Base-by-base conservation (phyloP, 2,329 filamentous ascomycete species). In the Verticillium nonalfalfae region DNA sequence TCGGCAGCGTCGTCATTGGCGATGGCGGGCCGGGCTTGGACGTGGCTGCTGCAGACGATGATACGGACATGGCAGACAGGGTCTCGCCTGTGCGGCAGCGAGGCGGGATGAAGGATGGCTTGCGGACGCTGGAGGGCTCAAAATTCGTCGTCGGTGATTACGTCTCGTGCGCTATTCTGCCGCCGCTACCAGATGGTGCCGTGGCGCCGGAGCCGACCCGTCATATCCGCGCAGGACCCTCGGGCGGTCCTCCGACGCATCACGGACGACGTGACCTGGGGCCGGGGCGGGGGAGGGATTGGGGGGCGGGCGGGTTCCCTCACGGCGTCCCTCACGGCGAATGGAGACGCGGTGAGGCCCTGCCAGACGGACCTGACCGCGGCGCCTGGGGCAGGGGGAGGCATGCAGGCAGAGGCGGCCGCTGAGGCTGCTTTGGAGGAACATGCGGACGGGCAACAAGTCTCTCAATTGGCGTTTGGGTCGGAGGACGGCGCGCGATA, bases 91-190 rank as follows among this genome's bases (percentile, higher is more conserved):
- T 15, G 13, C 10, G 69, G 63, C 68, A 66, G 66, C 68, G 68
- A 64, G 71, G 72, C 80, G 80, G 38, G 83, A 83, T 6, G 87
- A 91, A 34, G 18, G 54, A 35, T 14, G 26, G 54, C 13, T 14
- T 6, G 7, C 26, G 89, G 77, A 93, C 90, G 9, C 76, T 98
- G 36, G 81, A 81, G 40, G 91, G 96, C 60, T 87, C 85, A 38
- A 85, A 89, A 26, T 96, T 97, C 69, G 89, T 97, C 11, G 89
- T 95, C 64, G 94, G 94, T 0, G 94, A 98, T 74, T 96, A 90
- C 71, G 82, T 98, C 50, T 89, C 89, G 62, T 94, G 91, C 72
- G 90, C 91, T 5, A 87, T 97, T 63, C 79, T 94, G 61, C 88
- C 91, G 52, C 91, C 91, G 1, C 77, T 90, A 33, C 78, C 85